Conservation (phyloP, 1,284 basidiomycete genomes). For the Xerocomus nothofagi region DNA sequence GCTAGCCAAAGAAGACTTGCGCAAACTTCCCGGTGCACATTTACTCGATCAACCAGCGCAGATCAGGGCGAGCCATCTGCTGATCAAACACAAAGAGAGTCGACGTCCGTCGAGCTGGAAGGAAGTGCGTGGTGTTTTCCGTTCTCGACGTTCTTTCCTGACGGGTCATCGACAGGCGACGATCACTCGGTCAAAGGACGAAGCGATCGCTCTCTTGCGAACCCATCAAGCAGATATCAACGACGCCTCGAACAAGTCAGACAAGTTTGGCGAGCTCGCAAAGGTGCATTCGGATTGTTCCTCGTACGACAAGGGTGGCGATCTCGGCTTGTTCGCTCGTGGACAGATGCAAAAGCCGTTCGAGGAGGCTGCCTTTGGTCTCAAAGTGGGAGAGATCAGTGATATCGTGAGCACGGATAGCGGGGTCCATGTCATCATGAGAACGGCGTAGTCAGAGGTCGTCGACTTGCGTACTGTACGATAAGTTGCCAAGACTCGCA, state of each 20-base stretch:
- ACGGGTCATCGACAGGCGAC: constrained; percentile 49
- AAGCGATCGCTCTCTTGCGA: constrained; percentile 79
- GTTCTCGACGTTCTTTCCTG: too few species aligned
- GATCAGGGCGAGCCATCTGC: constrained; percentile 91
- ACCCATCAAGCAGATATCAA: constrained; percentile 63
- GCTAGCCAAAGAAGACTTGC: constrained; percentile 63
- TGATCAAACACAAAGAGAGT: constrained; percentile 91
- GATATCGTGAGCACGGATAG: constrained; percentile 89
- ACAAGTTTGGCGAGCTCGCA: constrained; percentile 79
- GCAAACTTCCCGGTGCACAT: constrained; percentile 68
- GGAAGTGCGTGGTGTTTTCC: constrained; percentile 64
- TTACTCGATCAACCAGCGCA: constrained; percentile 49
- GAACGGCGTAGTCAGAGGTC: constrained; percentile 64
- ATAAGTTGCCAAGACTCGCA: too few species aligned
- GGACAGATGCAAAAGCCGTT: constrained; percentile 99
- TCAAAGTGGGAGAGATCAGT: constrained; percentile 85
- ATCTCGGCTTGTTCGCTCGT: constrained; percentile 83
- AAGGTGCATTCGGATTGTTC: constrained; percentile 82
- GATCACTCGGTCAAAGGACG: constrained; percentile 89
- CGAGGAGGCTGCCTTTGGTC: constrained; percentile 85
- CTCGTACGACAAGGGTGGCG: constrained; percentile 77
- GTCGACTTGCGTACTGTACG: too few species aligned
- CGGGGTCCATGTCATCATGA: constrained; percentile 93
- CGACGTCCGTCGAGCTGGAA: constrained; percentile 91
- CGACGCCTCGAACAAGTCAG: constrained; percentile 42